Conservation (phyloP, 768 basidiomycete genomes). For the Zangia roseola region DNA sequence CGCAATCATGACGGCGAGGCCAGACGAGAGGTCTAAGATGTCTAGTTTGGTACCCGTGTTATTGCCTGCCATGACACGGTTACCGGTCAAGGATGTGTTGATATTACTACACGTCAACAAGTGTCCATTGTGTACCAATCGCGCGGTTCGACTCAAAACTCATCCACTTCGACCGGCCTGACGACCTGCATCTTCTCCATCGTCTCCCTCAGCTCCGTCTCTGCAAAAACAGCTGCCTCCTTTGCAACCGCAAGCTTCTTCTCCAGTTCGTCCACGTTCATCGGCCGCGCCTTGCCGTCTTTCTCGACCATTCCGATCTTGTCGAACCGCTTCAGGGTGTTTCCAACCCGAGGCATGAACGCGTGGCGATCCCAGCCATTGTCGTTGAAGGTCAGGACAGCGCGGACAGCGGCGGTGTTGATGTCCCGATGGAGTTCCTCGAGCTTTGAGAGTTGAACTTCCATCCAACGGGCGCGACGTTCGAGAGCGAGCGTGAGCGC, state of each 20-base stretch:
- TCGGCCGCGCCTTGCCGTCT: conserved; percentile 41
- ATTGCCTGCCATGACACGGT: conserved; percentile 25
- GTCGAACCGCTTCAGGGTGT: conserved; percentile 68
- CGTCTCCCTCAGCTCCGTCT: conserved; percentile 69
- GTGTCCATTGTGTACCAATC: no score
- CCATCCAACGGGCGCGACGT: conserved; percentile 92
- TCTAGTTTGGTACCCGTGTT: conserved; percentile 13
- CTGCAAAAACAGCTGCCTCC: conserved; percentile 68
- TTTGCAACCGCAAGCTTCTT: conserved; percentile 68
- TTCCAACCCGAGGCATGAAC: conserved; percentile 68
- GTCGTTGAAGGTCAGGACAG: conserved; percentile 81
- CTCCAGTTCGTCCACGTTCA: conserved; percentile 74
- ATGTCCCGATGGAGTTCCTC: conserved; percentile 90
- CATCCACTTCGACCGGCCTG: conserved; percentile 45
- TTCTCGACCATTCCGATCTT: conserved; percentile 55
- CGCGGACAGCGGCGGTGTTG: conserved; percentile 82
- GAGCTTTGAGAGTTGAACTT: conserved; percentile 83
- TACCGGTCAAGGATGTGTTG: background rate
- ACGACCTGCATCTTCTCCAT: conserved; percentile 67
- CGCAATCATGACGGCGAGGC: background rate
- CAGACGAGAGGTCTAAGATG: conserved; percentile 18
- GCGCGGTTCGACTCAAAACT: conserved; percentile 20
- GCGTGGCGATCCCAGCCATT: conserved; percentile 75
- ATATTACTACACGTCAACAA: no score
- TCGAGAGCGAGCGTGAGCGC: conserved; percentile 81